Conservation (phyloP, 2,329 filamentous ascomycete species). For the Pseudocercospora musae region DNA sequence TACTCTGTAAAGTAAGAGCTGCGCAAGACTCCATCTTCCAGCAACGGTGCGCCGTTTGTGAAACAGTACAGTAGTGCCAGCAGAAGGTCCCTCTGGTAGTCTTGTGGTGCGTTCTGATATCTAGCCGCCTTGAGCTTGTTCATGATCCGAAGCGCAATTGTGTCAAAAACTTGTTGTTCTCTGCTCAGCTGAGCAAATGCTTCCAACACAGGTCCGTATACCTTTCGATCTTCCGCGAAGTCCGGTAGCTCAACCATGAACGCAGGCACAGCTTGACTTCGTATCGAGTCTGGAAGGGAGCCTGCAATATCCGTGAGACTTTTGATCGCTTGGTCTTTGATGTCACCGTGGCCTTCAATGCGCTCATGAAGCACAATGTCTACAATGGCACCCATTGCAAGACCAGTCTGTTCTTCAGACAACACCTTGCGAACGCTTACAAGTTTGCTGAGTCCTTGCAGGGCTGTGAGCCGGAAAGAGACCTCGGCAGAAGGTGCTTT, state of each 20-base stretch:
- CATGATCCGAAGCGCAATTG: constrained; percentile 59
- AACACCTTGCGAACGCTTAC: constrained; percentile 42
- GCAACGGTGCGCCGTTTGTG: constrained; percentile 48
- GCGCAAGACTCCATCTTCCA: constrained; percentile 42
- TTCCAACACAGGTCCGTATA: constrained; percentile 58
- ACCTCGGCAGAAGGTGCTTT: constrained; percentile 48
- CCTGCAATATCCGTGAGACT: constrained; percentile 60
- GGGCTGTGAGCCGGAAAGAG: constrained; percentile 47
- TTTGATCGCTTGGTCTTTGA: constrained; percentile 57
- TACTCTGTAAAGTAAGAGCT: constrained; percentile 47
- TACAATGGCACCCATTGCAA: constrained; percentile 59
- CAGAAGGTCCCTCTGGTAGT: constrained; percentile 59
- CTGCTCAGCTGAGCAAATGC: constrained; percentile 62
- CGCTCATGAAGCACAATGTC: constrained; percentile 60
- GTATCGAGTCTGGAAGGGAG: constrained; percentile 59
- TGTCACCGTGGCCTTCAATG: constrained; percentile 53
- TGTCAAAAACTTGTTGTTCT: constrained; percentile 62
- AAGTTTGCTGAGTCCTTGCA: constrained; percentile 46
- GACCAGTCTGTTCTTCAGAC: constrained; percentile 40
- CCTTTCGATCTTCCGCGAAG: constrained; percentile 39
- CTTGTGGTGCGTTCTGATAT: constrained; percentile 48
- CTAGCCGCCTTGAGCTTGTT: constrained; percentile 60
- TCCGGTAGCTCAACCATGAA: constrained; percentile 63
- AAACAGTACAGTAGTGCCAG: constrained; percentile 62
- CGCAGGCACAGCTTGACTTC: constrained; percentile 63